Conservation (phyloP, 1,284 basidiomycete genomes). For the Boletus sp. region DNA sequence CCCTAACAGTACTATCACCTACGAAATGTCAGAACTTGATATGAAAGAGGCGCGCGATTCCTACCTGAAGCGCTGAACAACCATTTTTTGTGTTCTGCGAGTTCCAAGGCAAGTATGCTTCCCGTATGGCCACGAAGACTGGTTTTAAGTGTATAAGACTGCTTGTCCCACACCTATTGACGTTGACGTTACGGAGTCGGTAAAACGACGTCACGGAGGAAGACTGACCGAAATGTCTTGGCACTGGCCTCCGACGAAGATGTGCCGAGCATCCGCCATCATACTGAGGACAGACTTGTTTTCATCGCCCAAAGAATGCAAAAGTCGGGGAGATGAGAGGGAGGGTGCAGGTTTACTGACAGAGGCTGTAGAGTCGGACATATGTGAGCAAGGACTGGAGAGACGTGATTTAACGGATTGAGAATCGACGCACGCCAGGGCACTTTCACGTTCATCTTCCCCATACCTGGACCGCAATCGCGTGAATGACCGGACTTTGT, state of each 20-base stretch:
- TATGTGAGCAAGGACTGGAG: constrained; percentile 1
- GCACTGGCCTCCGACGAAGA: constrained; percentile 84
- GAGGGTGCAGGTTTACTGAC: constrained; percentile 52
- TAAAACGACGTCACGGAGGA: background rate
- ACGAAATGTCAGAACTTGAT: constrained; percentile 6
- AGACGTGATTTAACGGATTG: background rate
- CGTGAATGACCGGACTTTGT: constrained; percentile 3
- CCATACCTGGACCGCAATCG: constrained; percentile 1
- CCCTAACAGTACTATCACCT: constrained; percentile 86
- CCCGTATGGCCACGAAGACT: constrained; percentile 83
- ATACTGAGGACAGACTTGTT: constrained; percentile 74
- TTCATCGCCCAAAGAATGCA: constrained; percentile 70
- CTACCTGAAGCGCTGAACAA: constrained; percentile 80
- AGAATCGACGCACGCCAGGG: constrained; percentile 28
- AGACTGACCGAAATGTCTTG: constrained; percentile 52
- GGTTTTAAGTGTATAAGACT: constrained; percentile 65
- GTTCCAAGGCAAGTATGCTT: constrained; percentile 80
- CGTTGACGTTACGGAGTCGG: constrained; percentile 1
- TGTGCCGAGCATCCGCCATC: constrained; percentile 67
- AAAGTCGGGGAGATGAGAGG: constrained; percentile 44
- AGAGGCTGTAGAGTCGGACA: constrained; percentile 45
- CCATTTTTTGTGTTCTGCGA: constrained; percentile 77
- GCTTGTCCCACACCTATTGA: constrained; percentile 78
- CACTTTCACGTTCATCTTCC: constrained; percentile 11
- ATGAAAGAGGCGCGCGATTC: constrained; percentile 18